Evolutionary conservation across 2,329 filamentous ascomycete species (phyloP), one percentile per base, ranked within the genome.

Genomic region (Penicillium italicum): DNA sequence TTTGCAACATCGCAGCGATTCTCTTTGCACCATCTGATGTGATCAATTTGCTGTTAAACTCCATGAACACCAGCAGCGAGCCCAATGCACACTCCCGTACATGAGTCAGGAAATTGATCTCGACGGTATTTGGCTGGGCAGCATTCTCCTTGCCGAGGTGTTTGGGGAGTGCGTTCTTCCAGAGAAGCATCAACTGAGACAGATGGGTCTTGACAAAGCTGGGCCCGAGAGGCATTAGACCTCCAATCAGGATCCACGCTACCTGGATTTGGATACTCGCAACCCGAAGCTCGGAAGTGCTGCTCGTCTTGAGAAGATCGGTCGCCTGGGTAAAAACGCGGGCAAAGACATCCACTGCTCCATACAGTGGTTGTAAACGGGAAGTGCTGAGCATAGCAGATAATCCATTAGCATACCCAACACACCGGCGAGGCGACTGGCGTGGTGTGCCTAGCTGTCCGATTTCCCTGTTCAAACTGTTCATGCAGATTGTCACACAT

Each of bases 141-240:
- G 91, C 90, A 63, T 94, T 95, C 63, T 97, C 93, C 71, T 91
- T 95, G 33, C 91, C 87, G n/a, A 97, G 76, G 6, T 95, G 93
- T 68, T 95, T 96, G 0, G 95, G 93, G 11, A 99, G 80, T 0
- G 94, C 93, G 72, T 97, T 99, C 74, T 96, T 96, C 94, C 94
- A 99, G 7, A 99, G 79, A 9, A 99, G 78, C 53, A 99, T 85
- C 22, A 99, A 80, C 69, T 99, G 94, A 2, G 92, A 93, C 8
- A 99, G 82, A 74, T 99, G 94, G 24, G 97, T 97, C 76, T 99
- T 99, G 73, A 97, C 93, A 72, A 99, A 99, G 72, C 96, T 97
- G 4, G 94, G 93, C 0, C 94, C 94, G 0, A 99, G 82, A 0
- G 92, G 91, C 93, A 97, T 97, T 52, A 99, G 78, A 0, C 95